Base-by-base conservation (phyloP, 2,329 filamentous ascomycete genomes). In the Dothidotthia symphoricarpi region DNA sequence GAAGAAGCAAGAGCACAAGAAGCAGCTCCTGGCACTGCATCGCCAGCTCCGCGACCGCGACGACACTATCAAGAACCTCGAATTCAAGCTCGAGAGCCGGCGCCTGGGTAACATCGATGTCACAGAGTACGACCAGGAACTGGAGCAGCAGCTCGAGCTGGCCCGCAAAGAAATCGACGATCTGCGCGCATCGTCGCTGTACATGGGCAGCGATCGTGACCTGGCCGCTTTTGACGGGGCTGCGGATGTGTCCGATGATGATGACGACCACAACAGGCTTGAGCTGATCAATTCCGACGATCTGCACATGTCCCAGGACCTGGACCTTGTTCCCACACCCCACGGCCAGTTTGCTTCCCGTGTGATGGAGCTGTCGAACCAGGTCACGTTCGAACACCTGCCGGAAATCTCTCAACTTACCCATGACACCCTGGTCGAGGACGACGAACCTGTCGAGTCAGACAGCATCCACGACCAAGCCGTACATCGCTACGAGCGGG, bases 91-190 rank as follows among this genome's bases (percentile, higher is more conserved):
- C 1, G 61, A 66, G 34, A 57, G 59, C 3, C 45, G 57, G 22
- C 67, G 67, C 29, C 32, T 68, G 30, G 67, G 64, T 25, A 47
- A 61, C 29, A 69, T 70, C 31, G 60, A 69, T 24, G 56, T 69
- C 39, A 57, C 57, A 14, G 59, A 67, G 11, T 66, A 62, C 26
- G 49, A 62, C 25, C 56, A 56, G 12, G 53, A 61, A 7, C 53
- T 66, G 7, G 48, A 59, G 24, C 47, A 63, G 30, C 56, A 65
- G 41, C 53, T 68, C 1, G 59, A 64, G 15, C 51, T 69, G 16
- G 55, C 55, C 6, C 51, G 54, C 16, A 40, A 57, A n/a, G 62
- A 69, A 39, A 61, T 69, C 22, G 53, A 64, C 8, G 61, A 64
- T 15, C 54, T 66, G 8, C 55, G 56, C 25, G 56, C 53, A 3